These are phyloP conservation scores for Colletotrichum sp. DNA, from an alignment of 2,329 filamentous ascomycete species.

Conservation along the genomic window DNA sequence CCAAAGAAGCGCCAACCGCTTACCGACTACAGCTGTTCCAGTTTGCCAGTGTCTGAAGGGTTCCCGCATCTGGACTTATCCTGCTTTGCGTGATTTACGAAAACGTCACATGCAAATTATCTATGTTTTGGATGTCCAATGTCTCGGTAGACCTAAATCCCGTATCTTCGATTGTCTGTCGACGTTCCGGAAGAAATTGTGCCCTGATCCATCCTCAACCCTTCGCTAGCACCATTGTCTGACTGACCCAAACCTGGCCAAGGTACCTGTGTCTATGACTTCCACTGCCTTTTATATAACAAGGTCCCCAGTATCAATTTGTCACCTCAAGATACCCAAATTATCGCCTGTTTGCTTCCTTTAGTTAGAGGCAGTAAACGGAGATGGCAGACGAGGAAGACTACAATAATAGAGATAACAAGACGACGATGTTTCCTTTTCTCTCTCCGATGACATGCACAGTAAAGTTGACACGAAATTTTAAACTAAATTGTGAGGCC, in stretches of 20 bases:
- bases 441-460: neutral
- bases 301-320: neutral
- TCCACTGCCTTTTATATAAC: neutral
- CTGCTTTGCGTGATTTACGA: neutral
- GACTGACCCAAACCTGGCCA: neutral
- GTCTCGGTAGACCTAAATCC: neutral
- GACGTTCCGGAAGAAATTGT: neutral
- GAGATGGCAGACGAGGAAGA: neutral
- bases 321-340: neutral
- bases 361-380: neutral
- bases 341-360: neutral
- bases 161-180: neutral
- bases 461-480: neutral
- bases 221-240: neutral
- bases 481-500: neutral
- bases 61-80: neutral
- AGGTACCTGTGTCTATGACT: neutral
- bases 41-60: neutral
- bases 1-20: neutral
- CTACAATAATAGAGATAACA: rapidly evolving
- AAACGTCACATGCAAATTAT: neutral
- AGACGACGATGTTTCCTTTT: neutral
- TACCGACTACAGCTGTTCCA: neutral
- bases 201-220: neutral
- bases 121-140: neutral